Evolutionary conservation across 2,329 filamentous ascomycete species (phyloP).

Genomic region (Cladosporium sp.): DNA sequence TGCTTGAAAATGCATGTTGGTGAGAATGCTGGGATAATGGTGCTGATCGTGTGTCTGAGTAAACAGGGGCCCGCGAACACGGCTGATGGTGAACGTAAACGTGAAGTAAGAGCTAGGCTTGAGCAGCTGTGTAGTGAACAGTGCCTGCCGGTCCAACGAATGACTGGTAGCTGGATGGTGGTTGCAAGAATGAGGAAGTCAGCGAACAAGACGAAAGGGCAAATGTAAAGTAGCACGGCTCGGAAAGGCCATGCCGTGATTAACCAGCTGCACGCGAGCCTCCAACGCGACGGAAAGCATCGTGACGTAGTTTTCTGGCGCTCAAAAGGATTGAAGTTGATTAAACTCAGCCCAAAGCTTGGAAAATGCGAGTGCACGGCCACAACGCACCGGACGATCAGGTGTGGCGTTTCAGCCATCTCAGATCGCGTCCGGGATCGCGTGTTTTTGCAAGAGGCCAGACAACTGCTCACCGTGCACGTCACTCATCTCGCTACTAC

Average conservation of each 20-base stretch:
- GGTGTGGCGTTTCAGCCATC: slow-evolving; percentile 4
- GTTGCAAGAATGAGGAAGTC: neutral
- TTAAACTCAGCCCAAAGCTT: slow-evolving; percentile 7
- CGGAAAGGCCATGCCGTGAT: neutral
- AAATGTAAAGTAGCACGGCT: neutral
- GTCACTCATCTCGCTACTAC: neutral
- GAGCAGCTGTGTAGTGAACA: slow-evolving; percentile 1
- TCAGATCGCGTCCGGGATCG: neutral
- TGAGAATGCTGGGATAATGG: neutral
- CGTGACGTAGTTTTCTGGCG: neutral
- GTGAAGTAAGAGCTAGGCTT: neutral
- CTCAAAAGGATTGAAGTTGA: slow-evolving; percentile 2
- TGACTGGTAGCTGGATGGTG: neutral
- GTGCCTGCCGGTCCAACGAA: slow-evolving; percentile 6
- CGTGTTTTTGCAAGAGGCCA: neutral
- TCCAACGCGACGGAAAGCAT: neutral
- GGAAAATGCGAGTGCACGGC: neutral
- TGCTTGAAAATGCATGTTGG: slow-evolving; percentile 5
- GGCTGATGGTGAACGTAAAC: neutral
- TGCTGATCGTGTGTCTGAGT: neutral
- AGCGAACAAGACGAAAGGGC: neutral
- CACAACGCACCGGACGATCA: neutral
- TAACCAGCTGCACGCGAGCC: neutral
- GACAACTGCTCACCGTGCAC: neutral
- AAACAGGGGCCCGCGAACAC: neutral